Evolutionary conservation across 257 asterid genomes (phyloP).

Genomic region (Coffea canephora): DNA sequence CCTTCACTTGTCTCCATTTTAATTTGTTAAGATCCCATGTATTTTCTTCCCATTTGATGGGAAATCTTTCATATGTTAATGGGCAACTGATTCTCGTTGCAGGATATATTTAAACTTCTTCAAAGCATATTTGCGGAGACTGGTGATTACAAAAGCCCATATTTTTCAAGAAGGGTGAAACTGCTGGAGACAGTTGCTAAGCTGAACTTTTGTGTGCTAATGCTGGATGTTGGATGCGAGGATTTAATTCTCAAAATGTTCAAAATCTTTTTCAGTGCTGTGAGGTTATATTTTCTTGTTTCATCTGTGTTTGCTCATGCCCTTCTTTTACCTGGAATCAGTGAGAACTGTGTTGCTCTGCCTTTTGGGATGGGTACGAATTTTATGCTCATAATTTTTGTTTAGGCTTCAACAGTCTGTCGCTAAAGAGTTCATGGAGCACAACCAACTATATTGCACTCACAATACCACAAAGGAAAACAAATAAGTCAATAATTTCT

Average conservation of each 20-base stretch:
- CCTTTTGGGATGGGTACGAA: not conserved
- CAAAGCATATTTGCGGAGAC: constrained; percentile 64
- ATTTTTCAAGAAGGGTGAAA: constrained; percentile 52
- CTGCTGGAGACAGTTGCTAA: constrained; percentile 67
- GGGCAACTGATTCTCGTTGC: constrained; percentile 23
- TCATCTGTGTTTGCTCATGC: not conserved
- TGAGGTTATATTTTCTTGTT: constrained; percentile 42
- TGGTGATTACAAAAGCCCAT: constrained; percentile 53
- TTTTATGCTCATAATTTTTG: too few relatives aligned
- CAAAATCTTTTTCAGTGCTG: constrained; percentile 58
- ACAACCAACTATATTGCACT: not conserved
- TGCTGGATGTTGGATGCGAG: constrained; percentile 77
- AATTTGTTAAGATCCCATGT: not conserved
- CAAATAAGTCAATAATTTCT: not conserved
- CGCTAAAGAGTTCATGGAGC: not conserved
- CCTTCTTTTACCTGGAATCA: not conserved
- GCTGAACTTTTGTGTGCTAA: constrained; percentile 54
- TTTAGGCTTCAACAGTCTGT: not conserved
- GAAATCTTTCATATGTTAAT: not conserved
- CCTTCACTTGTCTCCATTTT: not conserved
- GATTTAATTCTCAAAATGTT: constrained; percentile 75
- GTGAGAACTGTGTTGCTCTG: not conserved
- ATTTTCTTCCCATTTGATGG: not conserved
- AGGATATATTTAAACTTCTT: constrained; percentile 69
- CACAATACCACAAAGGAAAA: not conserved